These are phyloP conservation scores for Microsporum canis DNA, from an alignment of 2,329 filamentous ascomycete genomes.

Conservation along the genomic window DNA sequence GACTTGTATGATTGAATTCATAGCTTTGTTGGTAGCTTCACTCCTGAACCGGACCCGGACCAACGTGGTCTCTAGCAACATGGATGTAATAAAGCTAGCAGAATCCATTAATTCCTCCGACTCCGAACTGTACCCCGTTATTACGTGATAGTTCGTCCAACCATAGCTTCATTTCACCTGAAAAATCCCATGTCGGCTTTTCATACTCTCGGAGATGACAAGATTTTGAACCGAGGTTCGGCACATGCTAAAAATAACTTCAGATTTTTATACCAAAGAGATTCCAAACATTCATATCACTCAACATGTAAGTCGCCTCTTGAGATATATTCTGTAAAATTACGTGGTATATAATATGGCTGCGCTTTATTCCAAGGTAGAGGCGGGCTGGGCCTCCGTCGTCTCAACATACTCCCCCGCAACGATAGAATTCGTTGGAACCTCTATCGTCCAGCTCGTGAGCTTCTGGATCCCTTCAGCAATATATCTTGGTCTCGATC, in stretches of 20 bases:
- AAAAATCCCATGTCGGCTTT: background rate
- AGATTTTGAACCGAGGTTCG: background rate
- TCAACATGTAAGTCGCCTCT: background rate
- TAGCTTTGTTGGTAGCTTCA: background rate
- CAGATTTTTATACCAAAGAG: background rate
- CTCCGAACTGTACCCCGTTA: too few relatives aligned
- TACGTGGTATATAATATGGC: background rate
- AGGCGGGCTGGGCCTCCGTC: slow-evolving; percentile 6
- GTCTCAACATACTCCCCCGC: slow-evolving; percentile 11
- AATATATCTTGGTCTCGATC: slow-evolving; percentile 13
- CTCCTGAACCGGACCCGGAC: background rate
- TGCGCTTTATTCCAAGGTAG: background rate
- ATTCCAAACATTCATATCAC: background rate
- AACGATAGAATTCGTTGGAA: slow-evolving; percentile 24
- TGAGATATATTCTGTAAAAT: background rate
- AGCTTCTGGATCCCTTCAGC: slow-evolving; percentile 14
- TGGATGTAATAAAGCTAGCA: background rate
- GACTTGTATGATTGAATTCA: slow-evolving; percentile 5
- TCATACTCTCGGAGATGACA: background rate
- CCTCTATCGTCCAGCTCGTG: slow-evolving; percentile 35
- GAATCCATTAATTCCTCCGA: background rate
- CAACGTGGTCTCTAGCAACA: background rate
- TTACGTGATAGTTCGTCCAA: too few relatives aligned
- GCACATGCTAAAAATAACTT: background rate
- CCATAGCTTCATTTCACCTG: too few relatives aligned